These are phyloP conservation scores for Lecanicillium sp. DNA, from an alignment of 2,329 filamentous ascomycete species.

Conservation along the genomic window DNA sequence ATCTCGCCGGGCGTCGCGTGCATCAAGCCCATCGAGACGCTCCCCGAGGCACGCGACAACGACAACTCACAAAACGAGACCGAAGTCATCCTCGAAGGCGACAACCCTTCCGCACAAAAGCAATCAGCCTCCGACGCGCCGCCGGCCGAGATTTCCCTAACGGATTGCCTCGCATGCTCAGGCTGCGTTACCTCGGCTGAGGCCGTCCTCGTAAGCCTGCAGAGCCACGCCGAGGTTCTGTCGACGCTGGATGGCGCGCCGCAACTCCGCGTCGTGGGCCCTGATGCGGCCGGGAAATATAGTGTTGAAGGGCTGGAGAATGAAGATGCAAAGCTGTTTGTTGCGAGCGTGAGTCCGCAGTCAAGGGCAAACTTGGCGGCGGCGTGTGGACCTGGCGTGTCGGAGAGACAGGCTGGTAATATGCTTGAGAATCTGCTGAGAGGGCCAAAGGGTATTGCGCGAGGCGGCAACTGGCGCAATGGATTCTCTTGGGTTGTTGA, in stretches of 20 bases:
- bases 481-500: constrained; percentile 86
- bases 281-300: constrained; percentile 23
- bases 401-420: constrained; percentile 63
- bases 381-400: constrained; percentile 63
- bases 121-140: constrained; percentile 42
- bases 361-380: constrained; percentile 82
- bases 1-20: constrained; percentile 96
- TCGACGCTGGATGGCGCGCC: constrained; percentile 65
- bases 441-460: constrained; percentile 58
- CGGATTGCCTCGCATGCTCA: constrained; percentile 94
- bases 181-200: constrained; percentile 97
- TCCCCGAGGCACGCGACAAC: constrained; percentile 48
- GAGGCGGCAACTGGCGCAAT: constrained; percentile 63
- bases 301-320: constrained; percentile 45
- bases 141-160: constrained; percentile 88
- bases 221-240: constrained; percentile 88
- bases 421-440: constrained; percentile 75
- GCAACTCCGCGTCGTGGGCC: constrained; percentile 30
- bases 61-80: constrained; percentile 41
- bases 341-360: constrained; percentile 90
- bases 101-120: constrained; percentile 42
- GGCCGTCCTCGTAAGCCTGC: constrained; percentile 89
- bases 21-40: constrained; percentile 93
- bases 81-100: constrained; percentile 92
- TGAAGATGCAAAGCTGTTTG: constrained; percentile 65